Base-by-base conservation (phyloP, 345 rosid species). In the Brassica juncea region DNA sequence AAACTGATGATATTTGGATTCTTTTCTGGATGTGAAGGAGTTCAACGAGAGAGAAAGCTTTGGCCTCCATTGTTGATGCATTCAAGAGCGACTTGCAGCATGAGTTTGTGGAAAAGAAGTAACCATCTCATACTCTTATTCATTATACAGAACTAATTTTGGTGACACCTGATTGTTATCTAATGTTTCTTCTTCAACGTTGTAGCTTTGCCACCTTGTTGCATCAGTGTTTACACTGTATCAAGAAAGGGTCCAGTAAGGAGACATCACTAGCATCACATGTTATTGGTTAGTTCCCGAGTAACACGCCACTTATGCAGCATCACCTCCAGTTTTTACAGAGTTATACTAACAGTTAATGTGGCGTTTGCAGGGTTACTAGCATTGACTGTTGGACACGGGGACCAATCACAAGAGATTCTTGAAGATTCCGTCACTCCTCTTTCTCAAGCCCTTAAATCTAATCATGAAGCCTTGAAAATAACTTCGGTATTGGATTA, bases 201-300 rank as follows among this genome's bases (percentile, higher is more conserved):
- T 80, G 12, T 84, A 94, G 98, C 39, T 93, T 90, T 82, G 97
- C 92, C 19, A 93, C 99, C 66, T 80, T 95, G 67, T 85, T 95
- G 60, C 91, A 93, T 72, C 98, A 80, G 44, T 91, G 93, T 74
- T 66, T 89, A 70, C 82, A 82, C 77, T 93, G 86, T 39, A 77
- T 87, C 21, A 95, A 91, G 78, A 85, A 85, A 80, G 97, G 98
- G 35, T 89, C 98, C 39, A 82, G 75, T 82, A 89, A 79, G 58
- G 99, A 93, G 86, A 82, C 90, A 70, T 72, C 87, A 60, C 80
- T 91, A 23, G 99, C 98, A 32, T 79, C 91, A 44, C 94, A 85
- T 78, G 84, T 84, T 55, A 83, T 95, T 83, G 98, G 83, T 75
- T 27, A 70, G 83, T 70, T 1, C 4, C 67, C 37, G 39, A 55